Base-by-base conservation (phyloP, 345 rosid species). In the Moricandia moricandioides region DNA sequence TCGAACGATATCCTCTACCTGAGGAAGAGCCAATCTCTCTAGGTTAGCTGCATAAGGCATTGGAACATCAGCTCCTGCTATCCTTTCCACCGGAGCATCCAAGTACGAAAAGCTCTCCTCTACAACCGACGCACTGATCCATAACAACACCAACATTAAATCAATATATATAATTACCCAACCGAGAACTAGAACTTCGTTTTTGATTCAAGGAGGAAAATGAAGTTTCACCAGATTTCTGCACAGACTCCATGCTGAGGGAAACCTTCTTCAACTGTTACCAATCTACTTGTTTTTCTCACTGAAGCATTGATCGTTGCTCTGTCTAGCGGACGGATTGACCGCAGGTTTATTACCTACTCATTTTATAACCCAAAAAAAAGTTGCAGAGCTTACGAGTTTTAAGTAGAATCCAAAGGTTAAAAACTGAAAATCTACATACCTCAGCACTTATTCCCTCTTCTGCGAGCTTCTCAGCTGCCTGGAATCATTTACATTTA, bases 161-260 rank as follows among this genome's bases (percentile, higher is more conserved):
- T 1, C 14, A 31, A 3, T 13, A n/a, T n/a, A n/a, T 21, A 21
- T 21, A 21, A 3, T 30, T 13, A 7, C 2, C 5, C 10, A 14
- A 13, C 6, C 24, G 24, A 21, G 24, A 21, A 21, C 24, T 21
- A 21, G 24, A 4, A 13, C n/a, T 40, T 51, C 9, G 4, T 29
- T 49, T 7, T 16, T 4, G 2, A 61, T 13, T 10, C 3, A 4
- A 63, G n/a, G n/a, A 37, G 14, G 12, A 35, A 35, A 14, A 37
- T 17, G 69, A 70, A 35, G 49, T 26, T 45, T 69, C 7, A 84
- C 96, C 97, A 90, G 84, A 92, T 95, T 78, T 92, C 99, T 49
- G 99, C 97, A 11, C 99, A 94, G 59, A 95, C 87, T 60, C 96
- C 98, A 72, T 91, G 91, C 76, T 93, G 96, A 63, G 97, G 98